phyloP scores from a whole-genome alignment of 1,284 basidiomycete species.

The Xanthoconium separans region DNA sequence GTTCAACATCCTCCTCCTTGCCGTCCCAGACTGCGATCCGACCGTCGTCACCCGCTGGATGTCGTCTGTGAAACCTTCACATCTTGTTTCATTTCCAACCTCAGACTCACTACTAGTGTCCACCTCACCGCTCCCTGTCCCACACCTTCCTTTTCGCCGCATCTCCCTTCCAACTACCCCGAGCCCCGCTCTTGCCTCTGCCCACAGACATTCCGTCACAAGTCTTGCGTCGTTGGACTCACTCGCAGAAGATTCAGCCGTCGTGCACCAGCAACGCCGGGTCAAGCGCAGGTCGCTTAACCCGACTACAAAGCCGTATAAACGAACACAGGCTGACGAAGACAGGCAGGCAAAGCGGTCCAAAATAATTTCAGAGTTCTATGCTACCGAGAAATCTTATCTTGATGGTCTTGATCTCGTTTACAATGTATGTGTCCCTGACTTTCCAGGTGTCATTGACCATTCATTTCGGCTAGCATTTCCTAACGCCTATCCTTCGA shows the following conservation, averaged over 20 bases:
- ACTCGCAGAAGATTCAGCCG: conserved; percentile 46
- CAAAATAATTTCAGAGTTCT: conserved; percentile 72
- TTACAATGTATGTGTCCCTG: conserved; percentile 56
- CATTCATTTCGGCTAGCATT: conserved; percentile 50
- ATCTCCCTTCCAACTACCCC: conserved; percentile 72
- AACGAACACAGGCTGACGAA: conserved; percentile 37
- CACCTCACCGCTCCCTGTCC: conserved; percentile 27
- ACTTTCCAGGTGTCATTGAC: neutral
- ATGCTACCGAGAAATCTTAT: conserved; percentile 78
- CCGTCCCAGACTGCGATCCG: conserved; percentile 9
- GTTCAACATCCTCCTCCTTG: neutral
- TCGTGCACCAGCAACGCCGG: conserved; percentile 22
- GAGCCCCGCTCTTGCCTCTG: conserved; percentile 35
- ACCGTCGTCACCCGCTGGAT: conserved; percentile 13
- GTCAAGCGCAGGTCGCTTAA: conserved; percentile 36
- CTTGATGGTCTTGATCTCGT: conserved; percentile 78
- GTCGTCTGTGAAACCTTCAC: conserved; percentile 14
- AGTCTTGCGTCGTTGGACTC: conserved; percentile 72
- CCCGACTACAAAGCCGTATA: conserved; percentile 21
- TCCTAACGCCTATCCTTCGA: conserved; percentile 72
- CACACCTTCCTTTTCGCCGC: conserved; percentile 67
- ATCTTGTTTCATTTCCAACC: conserved; percentile 29
- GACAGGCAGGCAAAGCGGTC: conserved; percentile 45
- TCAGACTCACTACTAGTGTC: conserved; percentile 21
- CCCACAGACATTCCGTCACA: conserved; percentile 61